Conservation (phyloP, 1,284 basidiomycete genomes). For the Rhodofomes roseus region DNA sequence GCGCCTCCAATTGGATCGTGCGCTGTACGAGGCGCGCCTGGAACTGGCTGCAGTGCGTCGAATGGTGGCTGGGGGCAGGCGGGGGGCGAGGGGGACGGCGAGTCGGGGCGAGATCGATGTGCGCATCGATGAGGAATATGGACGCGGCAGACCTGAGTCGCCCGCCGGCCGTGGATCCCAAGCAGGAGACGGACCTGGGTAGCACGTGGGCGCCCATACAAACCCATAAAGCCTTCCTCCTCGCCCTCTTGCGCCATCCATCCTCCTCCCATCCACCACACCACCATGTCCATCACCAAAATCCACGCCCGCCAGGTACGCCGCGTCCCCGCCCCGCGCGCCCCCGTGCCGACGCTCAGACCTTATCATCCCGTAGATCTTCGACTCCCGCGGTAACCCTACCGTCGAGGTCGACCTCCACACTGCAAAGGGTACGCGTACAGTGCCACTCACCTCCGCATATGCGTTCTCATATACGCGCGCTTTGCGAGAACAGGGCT, state of each 20-base stretch:
- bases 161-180: not conserved
- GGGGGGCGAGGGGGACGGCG: not conserved
- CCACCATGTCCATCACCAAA: constrained; percentile 82
- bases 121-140: constrained; percentile 3
- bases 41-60: not conserved
- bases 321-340: not conserved
- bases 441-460: not conserved
- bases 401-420: constrained; percentile 93
- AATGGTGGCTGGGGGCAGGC: not conserved
- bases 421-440: constrained; percentile 74
- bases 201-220: constrained; percentile 4
- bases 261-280: constrained; percentile 23
- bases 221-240: constrained; percentile 1
- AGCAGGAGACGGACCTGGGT: constrained; percentile 4
- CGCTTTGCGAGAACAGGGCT: constrained; percentile 54
- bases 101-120: constrained; percentile 5
- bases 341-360: constrained; percentile 4
- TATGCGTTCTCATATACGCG: not conserved
- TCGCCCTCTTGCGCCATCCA: not conserved
- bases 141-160: not conserved
- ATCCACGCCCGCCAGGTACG: constrained; percentile 84
- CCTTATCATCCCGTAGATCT: constrained; percentile 63
- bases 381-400: constrained; percentile 95
- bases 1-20: not conserved
- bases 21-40: constrained; percentile 1